phyloP scores from a whole-genome alignment of 2,329 filamentous ascomycete species.

The Talaromyces sp. region DNA sequence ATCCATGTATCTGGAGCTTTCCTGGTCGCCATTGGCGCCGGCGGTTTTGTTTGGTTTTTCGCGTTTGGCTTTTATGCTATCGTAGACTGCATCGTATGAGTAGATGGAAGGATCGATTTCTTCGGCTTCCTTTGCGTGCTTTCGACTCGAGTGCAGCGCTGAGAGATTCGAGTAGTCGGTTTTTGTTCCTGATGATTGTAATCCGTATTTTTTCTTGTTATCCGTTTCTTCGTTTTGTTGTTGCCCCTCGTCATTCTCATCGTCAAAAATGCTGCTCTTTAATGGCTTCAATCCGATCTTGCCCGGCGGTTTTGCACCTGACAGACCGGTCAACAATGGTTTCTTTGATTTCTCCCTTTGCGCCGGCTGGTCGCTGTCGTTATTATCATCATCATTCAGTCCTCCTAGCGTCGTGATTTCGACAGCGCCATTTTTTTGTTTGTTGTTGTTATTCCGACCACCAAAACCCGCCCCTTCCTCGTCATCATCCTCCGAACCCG shows the following conservation, averaged over 20 bases:
- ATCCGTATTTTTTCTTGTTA: constrained; percentile 7
- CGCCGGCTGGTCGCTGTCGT: neutral
- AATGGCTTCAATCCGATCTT: constrained; percentile 25
- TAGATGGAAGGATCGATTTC: constrained; percentile 44
- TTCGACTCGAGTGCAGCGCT: constrained; percentile 39
- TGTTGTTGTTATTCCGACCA: constrained; percentile 13
- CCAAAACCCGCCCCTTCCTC: neutral
- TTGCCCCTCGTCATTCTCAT: constrained; percentile 30
- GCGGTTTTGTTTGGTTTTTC: constrained; percentile 21
- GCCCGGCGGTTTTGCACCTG: constrained; percentile 31
- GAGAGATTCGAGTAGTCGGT: constrained; percentile 42
- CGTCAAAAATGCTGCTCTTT: constrained; percentile 31
- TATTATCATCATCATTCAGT: constrained; percentile 17
- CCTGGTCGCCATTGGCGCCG: constrained; percentile 15
- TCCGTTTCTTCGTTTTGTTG: constrained; percentile 13
- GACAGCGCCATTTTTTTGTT: constrained; percentile 12
- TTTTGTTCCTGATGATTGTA: constrained; percentile 5
- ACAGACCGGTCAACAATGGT: constrained; percentile 13
- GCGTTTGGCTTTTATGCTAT: constrained; percentile 40
- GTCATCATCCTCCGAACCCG: constrained; percentile 35
- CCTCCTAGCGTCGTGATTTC: constrained; percentile 38
- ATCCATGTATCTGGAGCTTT: constrained; percentile 56
- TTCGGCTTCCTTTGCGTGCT: constrained; percentile 40
- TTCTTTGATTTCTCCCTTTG: constrained; percentile 13
- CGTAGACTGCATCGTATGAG: constrained; percentile 47